Evolutionary conservation across 306 rosid species (phyloP).

Genomic region (Macrotyloma uniflorum): DNA sequence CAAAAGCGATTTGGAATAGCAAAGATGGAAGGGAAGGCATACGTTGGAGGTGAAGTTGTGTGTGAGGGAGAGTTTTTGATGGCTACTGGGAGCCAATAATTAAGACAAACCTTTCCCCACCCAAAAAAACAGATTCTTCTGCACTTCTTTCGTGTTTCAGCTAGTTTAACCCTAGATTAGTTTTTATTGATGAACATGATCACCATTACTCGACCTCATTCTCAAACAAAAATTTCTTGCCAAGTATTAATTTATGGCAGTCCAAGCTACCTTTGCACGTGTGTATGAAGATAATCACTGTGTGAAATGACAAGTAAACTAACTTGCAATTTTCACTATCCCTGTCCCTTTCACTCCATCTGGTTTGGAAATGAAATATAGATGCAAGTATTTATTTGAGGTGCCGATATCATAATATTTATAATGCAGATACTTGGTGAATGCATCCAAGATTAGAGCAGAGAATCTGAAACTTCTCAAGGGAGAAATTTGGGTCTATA

Average conservation of each 20-base stretch:
- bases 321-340: constrained; percentile 15
- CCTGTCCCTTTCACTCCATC: background rate
- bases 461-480: background rate
- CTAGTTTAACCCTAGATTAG: background rate
- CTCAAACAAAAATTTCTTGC: background rate
- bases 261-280: too few species aligned
- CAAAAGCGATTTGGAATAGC: constrained; percentile 83
- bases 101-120: background rate
- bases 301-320: constrained; percentile 24
- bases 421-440: constrained; percentile 7
- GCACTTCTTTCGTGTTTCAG: constrained; percentile 8
- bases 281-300: background rate
- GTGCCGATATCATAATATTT: background rate
- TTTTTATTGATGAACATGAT: background rate
- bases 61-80: constrained; percentile 86
- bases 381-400: too few species aligned
- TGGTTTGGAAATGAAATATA: too few species aligned
- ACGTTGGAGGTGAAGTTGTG: constrained; percentile 81
- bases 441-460: constrained; percentile 21
- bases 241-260: too few species aligned
- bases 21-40: constrained; percentile 90
- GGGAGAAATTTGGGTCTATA: constrained; percentile 22
- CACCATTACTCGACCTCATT: background rate
- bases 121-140: constrained; percentile 2
- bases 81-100: constrained; percentile 55